Evolutionary conservation across 495 filamentous ascomycete genomes (phyloP), one percentile per base, ranked within the genome.

Genomic region (Daldinia childiae): DNA sequence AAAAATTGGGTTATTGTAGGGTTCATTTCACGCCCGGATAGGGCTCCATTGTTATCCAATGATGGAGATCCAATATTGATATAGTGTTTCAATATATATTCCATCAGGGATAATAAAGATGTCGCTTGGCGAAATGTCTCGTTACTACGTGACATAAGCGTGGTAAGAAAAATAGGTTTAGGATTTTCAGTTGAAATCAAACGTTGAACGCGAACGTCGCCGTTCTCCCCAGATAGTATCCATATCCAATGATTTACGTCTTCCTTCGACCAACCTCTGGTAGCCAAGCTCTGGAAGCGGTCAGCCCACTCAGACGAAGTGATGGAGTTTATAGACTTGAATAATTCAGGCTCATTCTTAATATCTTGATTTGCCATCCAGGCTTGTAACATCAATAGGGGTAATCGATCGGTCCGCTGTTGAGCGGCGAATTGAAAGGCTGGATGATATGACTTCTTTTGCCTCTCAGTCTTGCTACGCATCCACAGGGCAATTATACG

Each of bases 111-210:
- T 27, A 69, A 19, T 6, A 83, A 67, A 26, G 50, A 78, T 32
- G 70, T 51, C 3, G 64, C 58, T 11, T 81, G 68, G 8, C 62
- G 66, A 29, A 82, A 71, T 4, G 27, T 69, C 61, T 76, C 76
- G 17, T 81, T 74, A 24, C 64, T 74, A 29, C 76, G 76, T 12
- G 81, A 36, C 9, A 85, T 63, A 21, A 82, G 26, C 3, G 62
- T 54, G n/a, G 81, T 48, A 4, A 85, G 54, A 43, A 84, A 85
- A 4, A 77, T 58, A 14, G 83, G 83, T 41, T 77, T 84, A n/a
- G 66, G 74, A 14, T 38, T 59, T 21, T 74, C 66, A 58, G 76
- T 76, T 6, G 69, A 71, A 54, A 79, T 34, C 32, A 84, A 76
- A 11, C 82, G 76, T 48, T 77, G 60, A 21, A 81, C 59, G 27